phyloP scores from a whole-genome alignment of 805 yeast species.

The Monosporozyma aerobia region DNA sequence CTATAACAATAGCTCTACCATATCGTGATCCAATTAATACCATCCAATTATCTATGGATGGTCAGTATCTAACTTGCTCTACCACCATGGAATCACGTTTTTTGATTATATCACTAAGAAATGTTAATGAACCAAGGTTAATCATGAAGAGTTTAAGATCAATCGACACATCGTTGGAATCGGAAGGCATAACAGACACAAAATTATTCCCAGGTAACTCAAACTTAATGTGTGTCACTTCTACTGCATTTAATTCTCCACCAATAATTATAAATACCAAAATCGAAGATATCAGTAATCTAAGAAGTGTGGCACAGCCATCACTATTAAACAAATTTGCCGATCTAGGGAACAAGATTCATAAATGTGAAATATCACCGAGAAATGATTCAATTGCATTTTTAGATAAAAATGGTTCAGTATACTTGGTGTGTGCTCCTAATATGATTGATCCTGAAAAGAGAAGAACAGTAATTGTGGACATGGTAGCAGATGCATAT shows the following conservation, averaged over 20 bases:
- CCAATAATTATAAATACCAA: slow-evolving; percentile 61
- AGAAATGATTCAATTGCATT: slow-evolving; percentile 81
- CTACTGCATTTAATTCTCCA: slow-evolving; percentile 55
- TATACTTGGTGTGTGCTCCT: slow-evolving; percentile 59
- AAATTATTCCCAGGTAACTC: slow-evolving; percentile 62
- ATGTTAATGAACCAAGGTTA: slow-evolving; percentile 54
- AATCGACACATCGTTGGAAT: slow-evolving; percentile 57
- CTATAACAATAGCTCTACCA: slow-evolving; percentile 71
- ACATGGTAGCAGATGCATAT: slow-evolving; percentile 70
- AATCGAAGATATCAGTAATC: slow-evolving; percentile 36
- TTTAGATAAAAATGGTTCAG: slow-evolving; percentile 67
- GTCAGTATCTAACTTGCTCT: slow-evolving; percentile 63
- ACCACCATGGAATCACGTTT: slow-evolving; percentile 64
- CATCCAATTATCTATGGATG: slow-evolving; percentile 63
- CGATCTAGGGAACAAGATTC: slow-evolving; percentile 75
- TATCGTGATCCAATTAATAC: slow-evolving; percentile 77
- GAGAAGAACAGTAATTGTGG: slow-evolving; percentile 44
- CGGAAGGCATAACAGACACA: slow-evolving; percentile 83
- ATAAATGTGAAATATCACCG: slow-evolving; percentile 67
- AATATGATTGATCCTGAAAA: slow-evolving; percentile 47
- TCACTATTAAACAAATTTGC: slow-evolving; percentile 53
- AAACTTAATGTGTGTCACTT: slow-evolving; percentile 44
- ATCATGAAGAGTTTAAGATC: slow-evolving; percentile 60
- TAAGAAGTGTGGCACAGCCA: slow-evolving; percentile 47
- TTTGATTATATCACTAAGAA: slow-evolving; percentile 59